Evolutionary conservation across 345 rosid species (phyloP), one percentile per base, ranked within the genome.

Genomic region (Citrus sinensis): DNA sequence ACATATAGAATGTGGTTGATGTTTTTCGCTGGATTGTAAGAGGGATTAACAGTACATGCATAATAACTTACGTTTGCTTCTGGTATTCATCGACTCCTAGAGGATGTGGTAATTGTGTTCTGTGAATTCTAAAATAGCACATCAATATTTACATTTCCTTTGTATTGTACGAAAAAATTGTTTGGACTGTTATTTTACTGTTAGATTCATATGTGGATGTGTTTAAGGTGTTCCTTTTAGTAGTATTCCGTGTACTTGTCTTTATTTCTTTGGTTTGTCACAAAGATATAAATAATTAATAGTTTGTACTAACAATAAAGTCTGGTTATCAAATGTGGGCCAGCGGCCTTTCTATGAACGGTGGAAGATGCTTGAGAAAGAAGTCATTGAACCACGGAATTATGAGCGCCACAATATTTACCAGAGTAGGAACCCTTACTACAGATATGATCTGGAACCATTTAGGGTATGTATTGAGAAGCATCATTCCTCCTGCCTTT

Each of bases 331-430:
- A 67, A 80, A 83, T 62, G 46, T 86, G 77, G 56, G 85, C 77
- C 95, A 96, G 99, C 89, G 94, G 56, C 99, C 99, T 82, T 96
- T 96, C 87, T 81, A 85, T 85, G 98, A 96, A 81, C 89, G 99
- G 75, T 96, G 98, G 98, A 94, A 89, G 83, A 89, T 94, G 98
- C 91, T 96, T 27, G 98, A 96, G 83, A 92, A 89, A 87, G 98
- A 94, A 91, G 89, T 96, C 80, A 89, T 96, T 71, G 97, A 91
- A 51, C 98, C 99, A 75, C 95, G 99, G n/a, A 94, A 96, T 82
- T 76, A 67, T 78, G 99, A 96, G 82, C 92, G 94, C 63, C 93
- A 81, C 14, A 76, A 89, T 80, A 88, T 89, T 51, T 86, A 88
- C 80, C 92, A 85, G 83, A 86, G 92, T 79, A 84, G 85, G 81